These are phyloP conservation scores for Eutypa lata DNA, from an alignment of 2,329 filamentous ascomycete species.

Conservation along the genomic window DNA sequence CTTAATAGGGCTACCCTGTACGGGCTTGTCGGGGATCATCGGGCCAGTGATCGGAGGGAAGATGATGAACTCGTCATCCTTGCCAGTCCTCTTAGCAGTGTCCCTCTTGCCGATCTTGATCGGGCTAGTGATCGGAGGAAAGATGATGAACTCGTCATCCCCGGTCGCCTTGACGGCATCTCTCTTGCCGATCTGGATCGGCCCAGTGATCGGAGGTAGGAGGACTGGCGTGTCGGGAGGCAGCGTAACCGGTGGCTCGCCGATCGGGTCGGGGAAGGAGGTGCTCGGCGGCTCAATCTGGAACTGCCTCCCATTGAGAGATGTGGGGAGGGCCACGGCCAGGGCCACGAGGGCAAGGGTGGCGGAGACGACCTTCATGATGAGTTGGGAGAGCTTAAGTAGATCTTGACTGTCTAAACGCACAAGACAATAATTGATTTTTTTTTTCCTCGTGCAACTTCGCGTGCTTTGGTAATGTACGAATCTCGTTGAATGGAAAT, in stretches of 20 bases:
- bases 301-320: conserved; percentile 17
- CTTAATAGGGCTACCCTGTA: conserved; percentile 22
- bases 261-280: conserved; percentile 13
- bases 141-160: conserved; percentile 4
- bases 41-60: conserved; percentile 15
- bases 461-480: background rate
- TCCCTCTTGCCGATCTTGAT: conserved; percentile 1
- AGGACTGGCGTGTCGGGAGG: conserved; percentile 14
- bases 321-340: conserved; percentile 22
- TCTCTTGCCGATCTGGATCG: conserved; percentile 1
- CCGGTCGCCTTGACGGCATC: background rate
- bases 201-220: conserved; percentile 11
- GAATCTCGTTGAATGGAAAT: background rate
- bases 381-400: conserved; percentile 10
- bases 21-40: conserved; percentile 24
- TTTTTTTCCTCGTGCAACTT: background rate
- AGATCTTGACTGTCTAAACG: background rate
- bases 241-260: conserved; percentile 11
- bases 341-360: conserved; percentile 26
- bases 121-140: conserved; percentile 10
- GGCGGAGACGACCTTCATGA: conserved; percentile 19
- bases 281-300: conserved; percentile 17
- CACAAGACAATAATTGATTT: background rate
- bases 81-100: too few relatives aligned
- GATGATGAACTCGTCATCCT: conserved; percentile 4